Conservation (phyloP, 805 yeast species). For the Ogataea polymorpha region DNA sequence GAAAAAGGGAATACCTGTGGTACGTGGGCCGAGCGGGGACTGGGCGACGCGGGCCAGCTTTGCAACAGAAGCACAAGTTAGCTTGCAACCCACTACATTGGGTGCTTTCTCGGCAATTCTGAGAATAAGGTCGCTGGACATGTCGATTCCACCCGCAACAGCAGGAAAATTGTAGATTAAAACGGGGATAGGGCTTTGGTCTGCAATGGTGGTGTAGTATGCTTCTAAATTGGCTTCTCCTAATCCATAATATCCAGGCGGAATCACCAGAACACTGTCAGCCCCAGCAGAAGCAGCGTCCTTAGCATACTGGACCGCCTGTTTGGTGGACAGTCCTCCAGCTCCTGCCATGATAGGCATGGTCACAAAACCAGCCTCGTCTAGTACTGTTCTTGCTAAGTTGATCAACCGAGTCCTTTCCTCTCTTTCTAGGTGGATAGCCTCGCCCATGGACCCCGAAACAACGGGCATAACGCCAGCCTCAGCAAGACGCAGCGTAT, state of each 20-base stretch:
- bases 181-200: slow-evolving; percentile 34
- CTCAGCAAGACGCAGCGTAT: not conserved
- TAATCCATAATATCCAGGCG: slow-evolving; percentile 38
- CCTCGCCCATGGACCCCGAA: slow-evolving; percentile 41
- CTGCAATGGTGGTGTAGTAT: slow-evolving; percentile 33
- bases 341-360: slow-evolving; percentile 34
- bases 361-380: slow-evolving; percentile 29
- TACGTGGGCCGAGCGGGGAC: slow-evolving; percentile 4
- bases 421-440: slow-evolving; percentile 31
- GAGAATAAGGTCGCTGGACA: slow-evolving; percentile 14
- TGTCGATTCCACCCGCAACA: slow-evolving; percentile 33
- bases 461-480: slow-evolving; percentile 34
- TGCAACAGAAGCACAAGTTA: slow-evolving; percentile 18
- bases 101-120: slow-evolving; percentile 8
- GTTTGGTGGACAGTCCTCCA: slow-evolving; percentile 27
- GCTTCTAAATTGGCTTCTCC: slow-evolving; percentile 32
- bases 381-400: slow-evolving; percentile 32
- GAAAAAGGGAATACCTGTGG: slow-evolving; percentile 13
- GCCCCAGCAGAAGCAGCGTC: slow-evolving; percentile 34
- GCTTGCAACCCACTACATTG: slow-evolving; percentile 16
- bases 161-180: slow-evolving; percentile 39
- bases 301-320: slow-evolving; percentile 28
- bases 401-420: slow-evolving; percentile 33
- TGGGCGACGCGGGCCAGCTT: slow-evolving; percentile 17
- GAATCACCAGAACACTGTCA: slow-evolving; percentile 32